These are phyloP conservation scores for Coniochaeta sp. DNA, from an alignment of 2,329 filamentous ascomycete species.

Conservation along the genomic window DNA sequence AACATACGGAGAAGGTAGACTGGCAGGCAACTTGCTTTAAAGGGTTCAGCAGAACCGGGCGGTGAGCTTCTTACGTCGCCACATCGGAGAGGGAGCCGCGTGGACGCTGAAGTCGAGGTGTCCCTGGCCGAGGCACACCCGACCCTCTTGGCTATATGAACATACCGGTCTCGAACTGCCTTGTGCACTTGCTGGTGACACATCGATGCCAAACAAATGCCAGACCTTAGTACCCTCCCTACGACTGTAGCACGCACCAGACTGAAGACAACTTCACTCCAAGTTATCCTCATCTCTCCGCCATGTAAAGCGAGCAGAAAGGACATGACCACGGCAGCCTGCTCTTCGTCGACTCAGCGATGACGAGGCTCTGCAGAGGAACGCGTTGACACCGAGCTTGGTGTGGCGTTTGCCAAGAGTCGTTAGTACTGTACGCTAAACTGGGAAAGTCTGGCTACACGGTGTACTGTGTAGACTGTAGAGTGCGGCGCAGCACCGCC, in stretches of 20 bases:
- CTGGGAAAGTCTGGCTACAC: too few species aligned
- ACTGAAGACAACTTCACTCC: too few species aligned
- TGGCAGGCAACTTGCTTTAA: too few species aligned
- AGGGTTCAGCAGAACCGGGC: background rate
- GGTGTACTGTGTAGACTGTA: too few species aligned
- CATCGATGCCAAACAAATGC: too few species aligned
- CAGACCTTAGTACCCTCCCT: too few species aligned
- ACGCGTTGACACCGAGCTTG: background rate
- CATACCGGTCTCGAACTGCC: background rate
- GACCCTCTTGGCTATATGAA: background rate
- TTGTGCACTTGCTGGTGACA: background rate
- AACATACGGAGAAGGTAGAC: background rate
- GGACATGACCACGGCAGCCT: background rate
- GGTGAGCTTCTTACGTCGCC: background rate
- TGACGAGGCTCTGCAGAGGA: background rate
- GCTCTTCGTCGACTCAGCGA: background rate
- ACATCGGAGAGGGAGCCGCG: slow-evolving; percentile 1
- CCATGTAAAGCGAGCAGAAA: background rate
- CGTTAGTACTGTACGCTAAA: too few species aligned
- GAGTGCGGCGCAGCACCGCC: background rate
- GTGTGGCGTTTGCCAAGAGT: background rate
- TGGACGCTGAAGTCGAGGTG: background rate
- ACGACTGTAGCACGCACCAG: too few species aligned
- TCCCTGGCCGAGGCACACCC: background rate
- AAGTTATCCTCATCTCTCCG: too few species aligned